Base-by-base conservation (phyloP, 306 rosid genomes). In the Quercus cerris region DNA sequence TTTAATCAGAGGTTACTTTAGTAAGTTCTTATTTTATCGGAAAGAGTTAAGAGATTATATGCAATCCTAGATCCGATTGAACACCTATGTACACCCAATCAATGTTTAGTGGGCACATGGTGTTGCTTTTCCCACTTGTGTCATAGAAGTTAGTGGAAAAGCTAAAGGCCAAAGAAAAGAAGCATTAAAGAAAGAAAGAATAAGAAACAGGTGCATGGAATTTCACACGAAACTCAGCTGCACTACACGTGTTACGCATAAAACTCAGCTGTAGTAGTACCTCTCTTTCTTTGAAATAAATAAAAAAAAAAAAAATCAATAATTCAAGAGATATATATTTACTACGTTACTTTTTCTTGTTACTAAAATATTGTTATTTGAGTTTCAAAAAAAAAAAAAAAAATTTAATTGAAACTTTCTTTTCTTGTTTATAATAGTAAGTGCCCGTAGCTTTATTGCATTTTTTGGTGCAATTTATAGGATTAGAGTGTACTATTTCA, bases 131-230 rank as follows among this genome's bases (percentile, higher is more conserved):
- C 25, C 66, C 68, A 30, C 62, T 11, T 11, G 38, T 49, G n/a
- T 63, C 68, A 69, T 69, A 28, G 46, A 68, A 31, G 56, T 73
- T 0, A 62, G 75, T 73, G 79, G 5, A 55, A 71, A 77, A 82
- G 41, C 52, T 20, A 17, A 49, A 17, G 31, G 56, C 8, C 54
- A 55, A 76, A 28, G 30, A 17, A 44, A 33, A 33, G 59, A 44
- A 31, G 30, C 75, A 13, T 22, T 31, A 30, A 56, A 54, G 57
- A 55, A 81, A 3, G 10, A 5, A 31, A 3, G 46, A 8, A 8
- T 6, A 46, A 46, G 15, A 13, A 12, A 49, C 17, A 49, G 4
- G 5, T 49, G 54, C 54, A 12, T 49, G 54, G 54, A 12, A 10
- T 3, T 35, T 46, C 54, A 46, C 54, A 46, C 7, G 54, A 46